These are phyloP conservation scores for Jamesozyma piceae DNA, from an alignment of 805 yeast genomes.

Conservation along the genomic window DNA sequence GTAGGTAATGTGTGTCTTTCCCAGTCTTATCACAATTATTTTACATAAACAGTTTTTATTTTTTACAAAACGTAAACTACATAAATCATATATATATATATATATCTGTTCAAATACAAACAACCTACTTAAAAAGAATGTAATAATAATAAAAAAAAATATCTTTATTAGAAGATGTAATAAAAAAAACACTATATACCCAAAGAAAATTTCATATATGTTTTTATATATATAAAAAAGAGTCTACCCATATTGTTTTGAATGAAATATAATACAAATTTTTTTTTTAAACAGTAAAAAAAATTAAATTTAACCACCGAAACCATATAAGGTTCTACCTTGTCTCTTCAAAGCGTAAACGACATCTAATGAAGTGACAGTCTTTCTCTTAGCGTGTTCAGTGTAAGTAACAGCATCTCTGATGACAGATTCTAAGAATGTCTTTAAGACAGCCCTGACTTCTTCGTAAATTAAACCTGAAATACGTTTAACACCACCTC, in stretches of 20 bases:
- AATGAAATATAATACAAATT: background rate
- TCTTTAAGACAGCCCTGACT: slow-evolving; percentile 91
- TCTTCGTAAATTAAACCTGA: slow-evolving; percentile 97
- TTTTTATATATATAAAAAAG: background rate
- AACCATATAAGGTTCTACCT: slow-evolving; percentile 99
- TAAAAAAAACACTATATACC: background rate
- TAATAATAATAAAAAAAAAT: background rate
- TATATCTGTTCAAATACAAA: too few species aligned
- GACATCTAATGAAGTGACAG: slow-evolving; percentile 96
- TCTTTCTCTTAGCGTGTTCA: slow-evolving; percentile 99
- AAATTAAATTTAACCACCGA: slow-evolving; percentile 75
- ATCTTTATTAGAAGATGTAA: background rate
- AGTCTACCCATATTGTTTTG: background rate
- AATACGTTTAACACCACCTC: slow-evolving; percentile 99
- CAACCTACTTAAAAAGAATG: background rate
- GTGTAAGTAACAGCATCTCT: slow-evolving; percentile 99
- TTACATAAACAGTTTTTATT: too few species aligned
- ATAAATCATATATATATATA: background rate
- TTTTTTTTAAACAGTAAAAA: background rate
- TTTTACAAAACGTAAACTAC: too few species aligned
- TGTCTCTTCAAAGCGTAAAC: slow-evolving; percentile 99
- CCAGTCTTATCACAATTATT: too few species aligned
- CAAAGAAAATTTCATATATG: background rate
- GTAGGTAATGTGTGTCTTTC: too few species aligned
- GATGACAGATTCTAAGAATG: slow-evolving; percentile 93